phyloP scores from a whole-genome alignment of 2,329 filamentous ascomycete genomes.

The Ascochyta viciae-villosae region DNA sequence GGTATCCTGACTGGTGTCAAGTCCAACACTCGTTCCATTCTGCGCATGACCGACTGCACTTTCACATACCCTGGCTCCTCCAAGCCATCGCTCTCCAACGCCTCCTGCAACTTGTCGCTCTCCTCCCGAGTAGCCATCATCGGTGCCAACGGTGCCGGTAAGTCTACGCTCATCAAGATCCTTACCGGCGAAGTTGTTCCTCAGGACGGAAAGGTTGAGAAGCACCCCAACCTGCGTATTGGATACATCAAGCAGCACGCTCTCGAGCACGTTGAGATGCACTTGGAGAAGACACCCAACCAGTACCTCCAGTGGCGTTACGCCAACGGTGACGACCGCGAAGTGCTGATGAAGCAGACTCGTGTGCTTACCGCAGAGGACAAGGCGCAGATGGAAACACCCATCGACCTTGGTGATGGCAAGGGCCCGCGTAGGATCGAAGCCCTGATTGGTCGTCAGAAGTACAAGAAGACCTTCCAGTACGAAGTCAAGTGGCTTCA shows the following conservation, averaged over 20 bases:
- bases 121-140: constrained; percentile 96
- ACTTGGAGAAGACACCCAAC: constrained; percentile 98
- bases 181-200: constrained; percentile 92
- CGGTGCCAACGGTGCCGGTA: constrained; percentile 95
- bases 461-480: constrained; percentile 99
- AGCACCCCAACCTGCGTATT: constrained; percentile 97
- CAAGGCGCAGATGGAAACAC: constrained; percentile 88
- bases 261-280: constrained; percentile 99
- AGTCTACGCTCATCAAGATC: constrained; percentile 97
- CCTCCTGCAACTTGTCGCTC: constrained; percentile 84
- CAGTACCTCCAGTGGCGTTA: constrained; percentile 99
- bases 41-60: constrained; percentile 90
- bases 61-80: constrained; percentile 91
- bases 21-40: constrained; percentile 89
- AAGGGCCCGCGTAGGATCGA: constrained; percentile 80
- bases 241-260: constrained; percentile 99
- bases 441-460: constrained; percentile 91
- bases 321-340: constrained; percentile 93
- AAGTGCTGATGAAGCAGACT: constrained; percentile 97
- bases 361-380: constrained; percentile 87
- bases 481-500: constrained; percentile 96
- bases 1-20: constrained; percentile 96
- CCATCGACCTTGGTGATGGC: constrained; percentile 83
- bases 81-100: constrained; percentile 87
- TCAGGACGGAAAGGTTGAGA: constrained; percentile 85